Evolutionary conservation across 176 grass and related monocot genomes (phyloP), one percentile per base, ranked within the genome.

Genomic region (Pontederia crassipes): DNA sequence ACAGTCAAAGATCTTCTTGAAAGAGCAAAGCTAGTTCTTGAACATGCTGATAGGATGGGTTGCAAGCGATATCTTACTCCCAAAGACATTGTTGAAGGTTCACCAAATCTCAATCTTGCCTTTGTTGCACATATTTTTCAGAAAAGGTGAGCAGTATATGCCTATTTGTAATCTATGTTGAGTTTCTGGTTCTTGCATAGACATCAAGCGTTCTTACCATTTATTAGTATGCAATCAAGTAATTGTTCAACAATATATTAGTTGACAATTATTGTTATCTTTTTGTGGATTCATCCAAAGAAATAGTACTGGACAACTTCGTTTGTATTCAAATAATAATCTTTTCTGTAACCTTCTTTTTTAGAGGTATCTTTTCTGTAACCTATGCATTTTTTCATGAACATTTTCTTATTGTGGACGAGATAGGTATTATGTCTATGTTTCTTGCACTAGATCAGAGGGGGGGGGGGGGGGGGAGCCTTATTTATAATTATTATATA

Each of bases 121-220:
- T 97, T 97, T 74, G 87, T 97, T 54, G 92, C 92, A 47, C 92
- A 97, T 82, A 81, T 97, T 78, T 97, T 97, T 68, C 87, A 90
- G 61, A 97, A 91, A 88, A 90, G 92, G 92, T 97, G 76, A 55
- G 20, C 8, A 69, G 61, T 28, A 1, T 64, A 45, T 46, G 11
- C 52, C 1, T 59, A 63, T 58, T 53, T 50, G 10, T 58, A 67
- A 13, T 12, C 45, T 11, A 48, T 65, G 2, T 58, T 24, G 20
- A 24, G 0, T 24, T 24, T 24, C 20, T 24, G 20, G 20, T 1
- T 24, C 20, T 24, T 24, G 20, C 20, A 24, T 24, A 24, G 20
- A 24, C 20, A 24, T 24, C 20, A 24, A 24, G 20, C 20, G 20
- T 24, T 24, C 20, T 24, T 24, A 24, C 20, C 20, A 24, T 24